Evolutionary conservation across 2,329 filamentous ascomycete genomes (phyloP).

Genomic region (Colletotrichum magnum): DNA sequence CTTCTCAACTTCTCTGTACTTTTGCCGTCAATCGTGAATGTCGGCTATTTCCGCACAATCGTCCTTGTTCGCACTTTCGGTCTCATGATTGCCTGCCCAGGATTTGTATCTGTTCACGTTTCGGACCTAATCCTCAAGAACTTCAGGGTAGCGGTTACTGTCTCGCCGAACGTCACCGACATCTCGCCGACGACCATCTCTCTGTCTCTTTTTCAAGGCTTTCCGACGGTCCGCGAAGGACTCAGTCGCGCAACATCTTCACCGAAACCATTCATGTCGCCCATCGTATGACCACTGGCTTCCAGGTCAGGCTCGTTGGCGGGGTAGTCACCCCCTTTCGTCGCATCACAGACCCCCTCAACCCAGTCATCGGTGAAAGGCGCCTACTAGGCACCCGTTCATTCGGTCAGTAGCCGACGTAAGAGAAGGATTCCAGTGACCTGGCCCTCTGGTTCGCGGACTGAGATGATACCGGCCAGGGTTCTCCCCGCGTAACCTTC

Average conservation of each 20-base stretch:
- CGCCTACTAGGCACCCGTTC: conserved; percentile 11
- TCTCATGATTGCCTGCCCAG: background rate
- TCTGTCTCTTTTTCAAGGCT: background rate
- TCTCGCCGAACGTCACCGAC: too few species aligned
- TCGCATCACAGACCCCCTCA: background rate
- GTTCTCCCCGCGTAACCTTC: background rate
- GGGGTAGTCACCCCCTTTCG: conserved; percentile 20
- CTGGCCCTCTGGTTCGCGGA: conserved; percentile 16
- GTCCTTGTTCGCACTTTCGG: background rate
- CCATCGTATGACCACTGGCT: background rate
- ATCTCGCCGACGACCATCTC: too few species aligned
- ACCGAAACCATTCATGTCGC: background rate
- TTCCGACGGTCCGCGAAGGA: too few species aligned
- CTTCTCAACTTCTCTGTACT: background rate
- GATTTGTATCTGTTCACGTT: too few species aligned
- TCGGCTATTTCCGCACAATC: background rate
- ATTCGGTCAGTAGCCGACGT: conserved; percentile 9
- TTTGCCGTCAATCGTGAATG: background rate
- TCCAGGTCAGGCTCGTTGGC: background rate
- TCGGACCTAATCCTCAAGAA: too few species aligned
- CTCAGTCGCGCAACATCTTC: background rate
- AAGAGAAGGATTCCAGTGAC: background rate
- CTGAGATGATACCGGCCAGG: background rate
- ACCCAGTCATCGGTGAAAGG: conserved; percentile 27
- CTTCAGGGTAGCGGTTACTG: too few species aligned